A percentile compares a stretch with the other conserved stretches of the same genome.
phyloP scores from a whole-genome alignment of 2,329 filamentous ascomycete species.

The Helicocarpus griseus region DNA sequence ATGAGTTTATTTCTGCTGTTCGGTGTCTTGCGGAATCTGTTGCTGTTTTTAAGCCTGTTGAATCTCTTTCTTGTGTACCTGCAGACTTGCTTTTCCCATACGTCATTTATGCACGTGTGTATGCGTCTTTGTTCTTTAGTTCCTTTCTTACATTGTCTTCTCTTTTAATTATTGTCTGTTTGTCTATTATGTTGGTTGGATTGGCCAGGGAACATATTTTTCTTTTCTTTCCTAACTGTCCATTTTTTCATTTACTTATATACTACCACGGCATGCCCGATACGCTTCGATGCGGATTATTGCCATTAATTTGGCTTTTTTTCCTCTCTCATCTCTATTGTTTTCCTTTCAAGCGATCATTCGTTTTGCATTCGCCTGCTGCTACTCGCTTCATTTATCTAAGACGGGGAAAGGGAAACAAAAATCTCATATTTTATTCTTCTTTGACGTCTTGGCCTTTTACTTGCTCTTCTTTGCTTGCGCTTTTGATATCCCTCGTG shows the following conservation, averaged over 20 bases:
- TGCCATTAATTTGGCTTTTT: no score
- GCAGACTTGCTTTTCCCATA: conserved; percentile 6
- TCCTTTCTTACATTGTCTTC: background rate
- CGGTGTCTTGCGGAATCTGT: background rate
- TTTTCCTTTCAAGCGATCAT: background rate
- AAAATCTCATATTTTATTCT: background rate
- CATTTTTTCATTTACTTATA: background rate
- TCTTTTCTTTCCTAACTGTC: background rate
- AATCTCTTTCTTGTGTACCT: conserved; percentile 1
- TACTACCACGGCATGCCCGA: background rate
- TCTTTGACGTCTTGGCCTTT: background rate
- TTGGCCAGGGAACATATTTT: background rate
- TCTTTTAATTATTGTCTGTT: background rate
- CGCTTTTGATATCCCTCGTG: no score
- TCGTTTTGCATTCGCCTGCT: background rate
- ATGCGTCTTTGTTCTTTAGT: background rate
- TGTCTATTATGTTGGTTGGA: background rate
- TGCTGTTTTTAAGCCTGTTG: conserved; percentile 8
- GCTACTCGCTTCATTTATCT: background rate
- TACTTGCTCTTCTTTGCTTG: no score
- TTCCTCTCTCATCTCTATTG: background rate
- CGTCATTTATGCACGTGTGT: background rate
- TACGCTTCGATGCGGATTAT: background rate
- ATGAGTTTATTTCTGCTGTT: background rate
- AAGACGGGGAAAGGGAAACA: no score